Evolutionary conservation across 1,139 yeast species (phyloP), one percentile per base, ranked within the genome.

Genomic region (Blastobotrys aristatus): DNA sequence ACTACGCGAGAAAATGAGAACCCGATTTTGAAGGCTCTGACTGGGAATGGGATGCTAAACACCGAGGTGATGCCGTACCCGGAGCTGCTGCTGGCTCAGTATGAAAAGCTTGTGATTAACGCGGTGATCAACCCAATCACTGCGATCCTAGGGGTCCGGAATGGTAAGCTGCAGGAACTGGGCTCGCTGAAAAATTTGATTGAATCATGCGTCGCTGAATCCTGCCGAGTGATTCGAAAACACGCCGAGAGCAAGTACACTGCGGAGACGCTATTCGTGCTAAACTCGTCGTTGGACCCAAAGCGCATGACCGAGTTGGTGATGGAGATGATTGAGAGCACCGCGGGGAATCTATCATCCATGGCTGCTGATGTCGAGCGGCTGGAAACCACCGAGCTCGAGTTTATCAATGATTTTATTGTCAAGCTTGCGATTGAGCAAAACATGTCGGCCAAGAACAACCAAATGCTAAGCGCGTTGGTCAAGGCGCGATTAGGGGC

Each of bases 321-420:
- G 5, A 52, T 69, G 17, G 70, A 74, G 3, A 75, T 77, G 10
- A 69, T 79, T 35, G 65, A 73, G 50, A 43, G 59, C 32, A 74
- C 82, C 21, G 73, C 76, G 0, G 64, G 72, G 41, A 92, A 89
- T 66, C 79, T 84, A 46, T 80, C 94, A 7, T 86, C 96, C 1
- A 92, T 90, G 97, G 75, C 95, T 57, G 88, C 85, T 55, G 97
- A 90, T 58, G 74, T 84, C 1, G 64, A 77, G 40, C 70, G 74
- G 53, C 69, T 79, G 46, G 73, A 80, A 53, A 72, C 71, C 22
- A 84, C 95, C 0, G 98, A 90, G 61, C 76, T 90, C 27, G 84
- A 82, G 51, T 84, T 76, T 63, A 81, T 90, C 51, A 90, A 88
- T 60, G 96, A 95, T 2, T 82, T 77, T 59, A 71, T 89, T 14